Percentiles rank a stretch among this genome's conserved stretches.
phyloP scores from a whole-genome alignment of 148 eudicot species.

The Rhododendron ovatum region DNA sequence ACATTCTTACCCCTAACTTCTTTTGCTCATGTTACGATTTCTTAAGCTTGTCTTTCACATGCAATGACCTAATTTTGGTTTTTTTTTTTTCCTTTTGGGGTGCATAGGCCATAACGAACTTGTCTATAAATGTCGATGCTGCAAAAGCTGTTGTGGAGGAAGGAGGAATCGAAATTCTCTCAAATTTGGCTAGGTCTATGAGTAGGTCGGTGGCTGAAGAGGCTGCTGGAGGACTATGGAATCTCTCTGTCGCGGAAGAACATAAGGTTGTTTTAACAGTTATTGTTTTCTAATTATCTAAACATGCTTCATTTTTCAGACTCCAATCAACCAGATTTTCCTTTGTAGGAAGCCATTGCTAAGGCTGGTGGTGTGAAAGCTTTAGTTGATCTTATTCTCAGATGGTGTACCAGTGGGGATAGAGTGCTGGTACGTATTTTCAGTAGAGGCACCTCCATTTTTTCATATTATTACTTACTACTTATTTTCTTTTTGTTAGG shows the following conservation, averaged over 20 bases:
- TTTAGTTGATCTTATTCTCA: conserved; percentile 81
- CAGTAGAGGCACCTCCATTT: not conserved
- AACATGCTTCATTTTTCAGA: not conserved
- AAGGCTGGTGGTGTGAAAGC: conserved; percentile 86
- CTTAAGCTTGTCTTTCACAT: not conserved
- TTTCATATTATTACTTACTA: not conserved
- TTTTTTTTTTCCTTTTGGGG: conserved; percentile 3
- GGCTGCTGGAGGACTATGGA: conserved; percentile 99
- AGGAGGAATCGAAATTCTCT: conserved; percentile 78
- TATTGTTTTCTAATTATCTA: not conserved
- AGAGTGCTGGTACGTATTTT: conserved; percentile 75
- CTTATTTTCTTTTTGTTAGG: not conserved
- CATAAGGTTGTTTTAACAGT: conserved; percentile 59
- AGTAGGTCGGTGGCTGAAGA: conserved; percentile 89
- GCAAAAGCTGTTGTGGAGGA: conserved; percentile 98
- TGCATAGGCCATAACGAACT: conserved; percentile 84
- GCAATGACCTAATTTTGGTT: not conserved
- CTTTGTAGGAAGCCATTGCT: conserved; percentile 73
- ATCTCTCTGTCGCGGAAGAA: conserved; percentile 92
- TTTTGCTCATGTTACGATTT: not conserved
- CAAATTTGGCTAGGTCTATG: conserved; percentile 79
- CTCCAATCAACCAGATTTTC: not conserved
- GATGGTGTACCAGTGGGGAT: conserved; percentile 73
- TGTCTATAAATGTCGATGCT: conserved; percentile 81
- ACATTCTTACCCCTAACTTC: not conserved